phyloP scores from a whole-genome alignment of 345 rosid species.

The Hibiscus syriacus region DNA sequence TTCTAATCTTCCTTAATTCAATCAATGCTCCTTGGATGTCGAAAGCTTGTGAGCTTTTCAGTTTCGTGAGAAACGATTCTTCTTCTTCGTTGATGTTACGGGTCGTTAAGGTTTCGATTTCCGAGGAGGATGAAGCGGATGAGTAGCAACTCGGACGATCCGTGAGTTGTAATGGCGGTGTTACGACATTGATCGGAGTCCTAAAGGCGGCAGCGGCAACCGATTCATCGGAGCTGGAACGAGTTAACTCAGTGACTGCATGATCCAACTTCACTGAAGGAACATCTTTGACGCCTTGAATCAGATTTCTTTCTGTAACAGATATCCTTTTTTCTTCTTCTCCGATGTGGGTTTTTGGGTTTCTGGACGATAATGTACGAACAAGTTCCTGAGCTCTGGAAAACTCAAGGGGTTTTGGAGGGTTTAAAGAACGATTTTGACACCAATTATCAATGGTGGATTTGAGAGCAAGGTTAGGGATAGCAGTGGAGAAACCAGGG shows the following conservation, averaged over 20 bases:
- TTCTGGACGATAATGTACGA: constrained; percentile 22
- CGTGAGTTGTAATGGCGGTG: constrained; percentile 38
- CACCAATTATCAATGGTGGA: constrained; percentile 72
- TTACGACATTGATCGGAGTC: not conserved
- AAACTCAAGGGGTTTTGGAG: constrained; percentile 47
- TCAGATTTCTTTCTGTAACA: too few relatives aligned
- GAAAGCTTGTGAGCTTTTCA: constrained; percentile 37
- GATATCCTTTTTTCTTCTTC: constrained; percentile 5
- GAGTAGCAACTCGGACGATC: constrained; percentile 61
- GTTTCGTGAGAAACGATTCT: constrained; percentile 38
- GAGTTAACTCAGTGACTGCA: constrained; percentile 43
- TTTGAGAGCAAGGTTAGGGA: constrained; percentile 80
- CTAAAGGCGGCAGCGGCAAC: not conserved
- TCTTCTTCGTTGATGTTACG: constrained; percentile 33
- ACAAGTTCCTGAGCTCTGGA: constrained; percentile 46
- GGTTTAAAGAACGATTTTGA: constrained; percentile 24
- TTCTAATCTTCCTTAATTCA: constrained; percentile 44
- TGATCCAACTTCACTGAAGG: constrained; percentile 33
- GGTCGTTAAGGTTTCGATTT: constrained; percentile 24
- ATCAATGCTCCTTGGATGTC: constrained; percentile 58
- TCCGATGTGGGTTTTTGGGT: not conserved
- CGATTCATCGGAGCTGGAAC: constrained; percentile 48
- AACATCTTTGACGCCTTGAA: constrained; percentile 18
- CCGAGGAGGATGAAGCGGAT: constrained; percentile 52
- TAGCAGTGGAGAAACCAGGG: constrained; percentile 62